Conservation (phyloP, 164 flowering plant species). For the Aristolochia fimbriata region DNA sequence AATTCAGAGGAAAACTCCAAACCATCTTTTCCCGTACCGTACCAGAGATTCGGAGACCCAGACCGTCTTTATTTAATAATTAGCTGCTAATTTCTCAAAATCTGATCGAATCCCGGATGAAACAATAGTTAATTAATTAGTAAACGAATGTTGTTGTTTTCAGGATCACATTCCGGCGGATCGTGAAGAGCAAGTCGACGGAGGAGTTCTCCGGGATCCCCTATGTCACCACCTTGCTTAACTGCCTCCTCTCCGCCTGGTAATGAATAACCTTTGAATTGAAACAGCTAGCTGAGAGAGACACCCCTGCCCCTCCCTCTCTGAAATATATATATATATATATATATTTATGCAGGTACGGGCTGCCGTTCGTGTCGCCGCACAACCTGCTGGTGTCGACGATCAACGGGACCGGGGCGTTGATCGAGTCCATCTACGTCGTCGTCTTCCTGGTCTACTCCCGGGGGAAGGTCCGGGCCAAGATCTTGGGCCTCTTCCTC, state of each 20-base stretch:
- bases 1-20: too few relatives aligned
- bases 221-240: conserved; percentile 75
- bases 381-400: conserved; percentile 67
- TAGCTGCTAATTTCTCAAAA: too few relatives aligned
- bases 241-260: conserved; percentile 91
- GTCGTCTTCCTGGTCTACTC: conserved; percentile 56
- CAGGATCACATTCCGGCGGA: conserved; percentile 78
- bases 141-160: neutral
- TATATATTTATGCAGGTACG: too few relatives aligned
- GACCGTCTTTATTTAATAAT: too few relatives aligned
- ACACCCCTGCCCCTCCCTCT: too few relatives aligned
- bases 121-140: too few relatives aligned
- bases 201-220: conserved; percentile 92
- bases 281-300: too few relatives aligned
- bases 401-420: conserved; percentile 75
- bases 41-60: too few relatives aligned
- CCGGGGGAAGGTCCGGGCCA: conserved; percentile 50
- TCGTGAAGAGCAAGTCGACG: conserved; percentile 54
- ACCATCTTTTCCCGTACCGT: neutral
- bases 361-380: conserved; percentile 78
- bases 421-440: conserved; percentile 59
- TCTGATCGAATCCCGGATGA: too few relatives aligned
- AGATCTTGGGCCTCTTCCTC: conserved; percentile 38
- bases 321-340: too few relatives aligned
- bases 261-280: conserved; percentile 15